Evolutionary conservation across 176 grass and related monocot species (phyloP).

Genomic region (Phyllostachys edulis): DNA sequence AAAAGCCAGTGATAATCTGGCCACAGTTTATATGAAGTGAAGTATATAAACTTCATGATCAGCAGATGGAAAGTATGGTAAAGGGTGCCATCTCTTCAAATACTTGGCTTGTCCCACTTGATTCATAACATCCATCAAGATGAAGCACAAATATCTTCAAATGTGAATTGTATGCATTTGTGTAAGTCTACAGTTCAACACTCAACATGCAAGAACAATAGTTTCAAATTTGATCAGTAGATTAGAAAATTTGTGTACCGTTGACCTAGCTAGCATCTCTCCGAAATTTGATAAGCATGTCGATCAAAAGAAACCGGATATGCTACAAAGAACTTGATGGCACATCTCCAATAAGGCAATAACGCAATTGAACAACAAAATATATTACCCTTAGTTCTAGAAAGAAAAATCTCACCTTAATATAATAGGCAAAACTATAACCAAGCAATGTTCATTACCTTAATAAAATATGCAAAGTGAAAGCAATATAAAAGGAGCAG

Average conservation of each 20-base stretch:
- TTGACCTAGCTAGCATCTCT: not conserved
- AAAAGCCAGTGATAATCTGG: not conserved
- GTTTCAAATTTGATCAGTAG: not conserved
- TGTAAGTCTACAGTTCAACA: not conserved
- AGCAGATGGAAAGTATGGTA: not conserved
- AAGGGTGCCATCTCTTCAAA: not conserved
- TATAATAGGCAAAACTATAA: not conserved
- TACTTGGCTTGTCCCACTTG: not conserved
- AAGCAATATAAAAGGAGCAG: not conserved
- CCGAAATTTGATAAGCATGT: not conserved
- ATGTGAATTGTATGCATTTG: not conserved
- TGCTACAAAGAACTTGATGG: not conserved
- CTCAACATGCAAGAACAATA: not conserved
- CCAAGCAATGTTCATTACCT: not conserved
- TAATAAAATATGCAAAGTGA: not conserved
- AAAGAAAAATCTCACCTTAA: not conserved
- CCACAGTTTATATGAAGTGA: not conserved
- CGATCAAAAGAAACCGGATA: not conserved
- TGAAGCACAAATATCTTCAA: not conserved
- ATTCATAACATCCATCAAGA: not conserved
- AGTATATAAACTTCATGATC: not conserved
- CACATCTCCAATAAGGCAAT: too few species aligned
- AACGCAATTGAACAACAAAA: not conserved
- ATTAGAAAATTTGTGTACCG: not conserved
- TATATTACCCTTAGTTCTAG: not conserved